phyloP scores from a whole-genome alignment of 1,284 basidiomycete species.

The Puccinia coronata region DNA sequence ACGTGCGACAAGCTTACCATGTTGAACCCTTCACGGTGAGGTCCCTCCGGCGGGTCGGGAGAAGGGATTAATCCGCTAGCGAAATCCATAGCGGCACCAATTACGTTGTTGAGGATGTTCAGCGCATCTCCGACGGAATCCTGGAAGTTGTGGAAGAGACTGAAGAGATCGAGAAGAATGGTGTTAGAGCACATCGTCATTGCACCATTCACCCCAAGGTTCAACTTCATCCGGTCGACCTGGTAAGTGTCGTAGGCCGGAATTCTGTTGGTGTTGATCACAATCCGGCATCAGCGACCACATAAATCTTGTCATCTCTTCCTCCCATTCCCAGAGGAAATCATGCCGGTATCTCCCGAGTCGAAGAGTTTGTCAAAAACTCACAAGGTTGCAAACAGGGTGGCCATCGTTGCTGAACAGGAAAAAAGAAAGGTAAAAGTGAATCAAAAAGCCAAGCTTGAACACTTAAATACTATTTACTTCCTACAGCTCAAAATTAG shows the following conservation, averaged over 20 bases:
- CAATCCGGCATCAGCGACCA: neutral
- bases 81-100: slow-evolving; percentile 27
- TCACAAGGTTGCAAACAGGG: slow-evolving; percentile 45
- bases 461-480: neutral
- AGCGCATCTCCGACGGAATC: slow-evolving; percentile 35
- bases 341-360: neutral
- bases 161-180: slow-evolving; percentile 40
- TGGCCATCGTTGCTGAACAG: slow-evolving; percentile 42
- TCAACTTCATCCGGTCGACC: slow-evolving; percentile 42
- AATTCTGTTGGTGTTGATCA: slow-evolving; percentile 30
- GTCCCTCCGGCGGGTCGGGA: slow-evolving; percentile 29
- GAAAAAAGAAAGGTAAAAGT: neutral
- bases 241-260: slow-evolving; percentile 31
- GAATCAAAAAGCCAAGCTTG: neutral
- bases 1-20: slow-evolving; percentile 2
- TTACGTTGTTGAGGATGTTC: slow-evolving; percentile 47
- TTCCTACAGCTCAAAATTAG: neutral
- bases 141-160: slow-evolving; percentile 41
- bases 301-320: neutral
- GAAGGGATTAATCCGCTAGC: slow-evolving; percentile 35
- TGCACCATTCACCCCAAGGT: slow-evolving; percentile 42
- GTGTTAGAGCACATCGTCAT: slow-evolving; percentile 48
- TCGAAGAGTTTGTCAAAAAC: neutral
- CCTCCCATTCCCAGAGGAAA: neutral
- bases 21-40: slow-evolving; percentile 36